These are phyloP conservation scores for Cyberlindnera subsufficiens DNA, from an alignment of 805 yeast species.

Conservation along the genomic window DNA sequence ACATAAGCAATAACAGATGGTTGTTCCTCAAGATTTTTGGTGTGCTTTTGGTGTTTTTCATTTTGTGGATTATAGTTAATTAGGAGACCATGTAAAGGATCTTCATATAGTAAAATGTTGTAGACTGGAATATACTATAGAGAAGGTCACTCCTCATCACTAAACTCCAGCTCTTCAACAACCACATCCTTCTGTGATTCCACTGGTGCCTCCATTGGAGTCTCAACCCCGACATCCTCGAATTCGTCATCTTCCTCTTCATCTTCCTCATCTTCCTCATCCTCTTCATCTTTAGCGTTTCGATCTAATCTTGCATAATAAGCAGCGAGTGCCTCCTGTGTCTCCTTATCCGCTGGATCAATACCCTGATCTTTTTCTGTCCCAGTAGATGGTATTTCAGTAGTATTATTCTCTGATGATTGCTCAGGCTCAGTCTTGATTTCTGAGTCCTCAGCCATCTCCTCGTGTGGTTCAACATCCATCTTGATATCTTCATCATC, in stretches of 20 bases:
- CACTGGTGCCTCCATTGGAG: slow-evolving; percentile 37
- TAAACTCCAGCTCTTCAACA: slow-evolving; percentile 24
- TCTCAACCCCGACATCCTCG: slow-evolving; percentile 59
- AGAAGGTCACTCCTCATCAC: slow-evolving; percentile 20
- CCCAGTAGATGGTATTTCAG: slow-evolving; percentile 9
- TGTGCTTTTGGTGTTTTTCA: slow-evolving; percentile 68
- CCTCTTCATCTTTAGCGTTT: slow-evolving; percentile 22
- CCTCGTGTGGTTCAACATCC: slow-evolving; percentile 16
- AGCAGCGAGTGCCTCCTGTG: slow-evolving; percentile 22
- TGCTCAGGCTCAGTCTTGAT: slow-evolving; percentile 6
- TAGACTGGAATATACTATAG: neutral
- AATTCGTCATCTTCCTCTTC: slow-evolving; percentile 41
- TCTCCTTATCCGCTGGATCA: slow-evolving; percentile 16
- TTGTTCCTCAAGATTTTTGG: slow-evolving; percentile 86
- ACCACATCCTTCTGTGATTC: neutral
- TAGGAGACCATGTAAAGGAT: slow-evolving; percentile 17
- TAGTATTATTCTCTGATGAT: slow-evolving; percentile 3
- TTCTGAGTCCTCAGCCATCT: slow-evolving; percentile 3
- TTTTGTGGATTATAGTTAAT: slow-evolving; percentile 75
- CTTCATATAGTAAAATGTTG: slow-evolving; percentile 1
- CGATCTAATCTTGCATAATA: slow-evolving; percentile 23
- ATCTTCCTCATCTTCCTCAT: slow-evolving; percentile 20
- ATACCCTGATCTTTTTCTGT: slow-evolving; percentile 16
- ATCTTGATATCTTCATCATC: slow-evolving; percentile 50
- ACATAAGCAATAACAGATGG: slow-evolving; percentile 89